phyloP scores from a whole-genome alignment of 148 eudicot genomes.

The Vaccinium macrocarpon region DNA sequence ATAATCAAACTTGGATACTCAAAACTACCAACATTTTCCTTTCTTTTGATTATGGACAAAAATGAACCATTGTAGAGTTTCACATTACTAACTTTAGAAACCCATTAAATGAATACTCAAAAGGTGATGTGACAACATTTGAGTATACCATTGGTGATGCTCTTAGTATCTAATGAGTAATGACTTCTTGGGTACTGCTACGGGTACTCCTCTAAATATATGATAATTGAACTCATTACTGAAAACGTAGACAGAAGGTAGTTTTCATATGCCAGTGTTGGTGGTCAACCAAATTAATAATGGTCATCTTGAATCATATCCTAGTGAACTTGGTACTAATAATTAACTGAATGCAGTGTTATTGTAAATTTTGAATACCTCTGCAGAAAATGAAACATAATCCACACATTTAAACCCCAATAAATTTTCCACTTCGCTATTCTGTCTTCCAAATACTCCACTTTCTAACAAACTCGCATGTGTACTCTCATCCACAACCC shows the following conservation, averaged over 20 bases:
- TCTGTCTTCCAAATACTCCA: background rate
- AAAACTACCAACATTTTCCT: too few relatives aligned
- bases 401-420: background rate
- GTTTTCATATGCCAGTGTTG: background rate
- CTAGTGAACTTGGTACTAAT: background rate
- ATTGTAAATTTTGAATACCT: background rate
- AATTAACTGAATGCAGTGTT: background rate
- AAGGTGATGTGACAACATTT: too few relatives aligned
- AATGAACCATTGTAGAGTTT: too few relatives aligned
- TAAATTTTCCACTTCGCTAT: background rate
- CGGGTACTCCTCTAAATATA: background rate
- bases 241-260: background rate
- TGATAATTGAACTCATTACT: background rate
- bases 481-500: too few relatives aligned
- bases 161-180: background rate
- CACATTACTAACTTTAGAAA: too few relatives aligned
- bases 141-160: too few relatives aligned
- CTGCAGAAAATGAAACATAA: background rate
- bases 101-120: too few relatives aligned
- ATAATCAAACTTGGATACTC: too few relatives aligned
- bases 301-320: background rate
- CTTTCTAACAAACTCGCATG: background rate
- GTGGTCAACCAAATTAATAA: background rate
- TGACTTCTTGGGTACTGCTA: background rate
- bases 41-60: too few relatives aligned